Conservation (phyloP, 768 basidiomycete species). For the Solioccasus polychromus region DNA sequence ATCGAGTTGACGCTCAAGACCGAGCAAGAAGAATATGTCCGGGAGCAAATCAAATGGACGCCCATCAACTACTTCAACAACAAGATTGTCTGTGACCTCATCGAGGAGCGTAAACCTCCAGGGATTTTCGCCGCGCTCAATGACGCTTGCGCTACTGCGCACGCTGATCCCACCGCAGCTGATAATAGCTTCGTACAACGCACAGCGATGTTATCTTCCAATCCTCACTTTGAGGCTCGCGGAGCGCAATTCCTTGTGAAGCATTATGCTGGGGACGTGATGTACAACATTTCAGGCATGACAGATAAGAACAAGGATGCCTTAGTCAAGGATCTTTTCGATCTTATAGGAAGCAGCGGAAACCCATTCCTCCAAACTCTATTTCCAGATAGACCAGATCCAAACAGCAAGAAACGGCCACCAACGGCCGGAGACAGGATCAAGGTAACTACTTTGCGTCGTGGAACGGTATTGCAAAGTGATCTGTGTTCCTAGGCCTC, state of each 20-base stretch:
- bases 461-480: neutral
- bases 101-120: constrained; percentile 94
- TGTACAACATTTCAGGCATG: constrained; percentile 97
- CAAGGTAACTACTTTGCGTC: constrained; percentile 51
- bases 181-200: constrained; percentile 97
- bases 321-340: constrained; percentile 90
- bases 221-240: constrained; percentile 92
- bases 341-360: constrained; percentile 75
- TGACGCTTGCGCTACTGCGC: constrained; percentile 98
- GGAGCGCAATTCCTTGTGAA: constrained; percentile 92
- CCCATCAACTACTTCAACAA: constrained; percentile 99
- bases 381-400: constrained; percentile 94
- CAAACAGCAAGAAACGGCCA: constrained; percentile 95
- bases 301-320: constrained; percentile 99
- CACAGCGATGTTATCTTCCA: constrained; percentile 72
- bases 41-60: constrained; percentile 98
- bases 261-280: constrained; percentile 98
- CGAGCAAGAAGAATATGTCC: constrained; percentile 98
- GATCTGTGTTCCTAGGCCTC: constrained; percentile 52
- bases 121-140: constrained; percentile 98
- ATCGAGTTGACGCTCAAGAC: constrained; percentile 98
- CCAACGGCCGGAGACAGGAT: constrained; percentile 98
- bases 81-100: constrained; percentile 96
- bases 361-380: constrained; percentile 85
- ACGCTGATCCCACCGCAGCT: constrained; percentile 93